These are phyloP conservation scores for Amoebophrya sp. DNA, from an alignment of 169 alveolate species.

Conservation along the genomic window DNA sequence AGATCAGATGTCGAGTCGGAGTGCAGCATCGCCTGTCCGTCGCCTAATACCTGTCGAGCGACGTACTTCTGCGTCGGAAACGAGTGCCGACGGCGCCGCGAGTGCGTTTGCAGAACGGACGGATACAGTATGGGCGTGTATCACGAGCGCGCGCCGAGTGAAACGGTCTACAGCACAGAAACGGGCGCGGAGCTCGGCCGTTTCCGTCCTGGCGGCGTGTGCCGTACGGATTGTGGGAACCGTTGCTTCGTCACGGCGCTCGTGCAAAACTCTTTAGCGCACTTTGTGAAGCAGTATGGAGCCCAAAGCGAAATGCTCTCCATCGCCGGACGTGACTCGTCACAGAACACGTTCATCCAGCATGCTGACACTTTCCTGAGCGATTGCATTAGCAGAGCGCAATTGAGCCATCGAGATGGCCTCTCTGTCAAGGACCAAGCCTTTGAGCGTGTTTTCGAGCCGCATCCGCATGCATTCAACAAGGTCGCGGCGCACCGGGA, in stretches of 20 bases:
- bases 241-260: not conserved
- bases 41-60: not conserved
- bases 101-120: not conserved
- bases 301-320: not conserved
- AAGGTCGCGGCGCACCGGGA: not conserved
- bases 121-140: no score
- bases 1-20: not conserved
- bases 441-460: not conserved
- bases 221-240: no score
- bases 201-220: no score
- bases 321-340: no score
- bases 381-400: not conserved
- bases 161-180: no score
- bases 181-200: no score
- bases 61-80: not conserved
- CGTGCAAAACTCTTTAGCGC: not conserved
- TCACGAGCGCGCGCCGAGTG: no score
- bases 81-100: not conserved
- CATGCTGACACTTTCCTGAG: not conserved
- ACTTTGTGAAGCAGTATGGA: not conserved
- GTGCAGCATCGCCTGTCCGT: not conserved
- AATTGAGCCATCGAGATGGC: not conserved
- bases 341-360: not conserved
- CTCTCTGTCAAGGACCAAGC: not conserved
- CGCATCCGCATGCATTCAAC: conserved; percentile 2